phyloP scores from a whole-genome alignment of 1,284 basidiomycete genomes.

The Papiliotrema laurentii region DNA sequence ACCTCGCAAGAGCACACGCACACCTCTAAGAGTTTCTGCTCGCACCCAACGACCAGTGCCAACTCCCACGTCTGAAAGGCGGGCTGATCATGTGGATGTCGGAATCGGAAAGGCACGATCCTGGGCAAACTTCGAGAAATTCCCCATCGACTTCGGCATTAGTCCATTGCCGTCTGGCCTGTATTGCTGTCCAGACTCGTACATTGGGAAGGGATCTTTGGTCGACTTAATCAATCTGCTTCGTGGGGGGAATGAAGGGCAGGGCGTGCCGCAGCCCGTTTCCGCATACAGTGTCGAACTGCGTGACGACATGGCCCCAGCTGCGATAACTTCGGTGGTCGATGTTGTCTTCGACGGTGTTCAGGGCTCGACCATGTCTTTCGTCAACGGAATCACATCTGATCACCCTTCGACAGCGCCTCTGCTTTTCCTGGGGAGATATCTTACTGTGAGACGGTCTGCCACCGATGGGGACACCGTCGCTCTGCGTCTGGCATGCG shows the following conservation, averaged over 20 bases:
- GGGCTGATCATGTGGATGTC: conserved; percentile 29
- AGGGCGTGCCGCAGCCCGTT: not conserved
- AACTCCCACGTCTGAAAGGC: not conserved
- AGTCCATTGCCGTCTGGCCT: conserved; percentile 43
- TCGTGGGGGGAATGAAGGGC: not conserved
- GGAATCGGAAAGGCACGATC: conserved; percentile 42
- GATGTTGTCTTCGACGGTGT: conserved; percentile 27
- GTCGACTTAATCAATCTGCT: conserved; percentile 10
- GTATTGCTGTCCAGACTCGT: conserved; percentile 18
- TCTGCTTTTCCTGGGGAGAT: conserved; percentile 22
- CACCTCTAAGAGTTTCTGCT: too few species aligned
- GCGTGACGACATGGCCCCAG: conserved; percentile 13
- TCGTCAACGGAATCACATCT: conserved; percentile 12
- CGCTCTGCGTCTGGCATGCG: not conserved
- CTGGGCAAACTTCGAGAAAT: conserved; percentile 45
- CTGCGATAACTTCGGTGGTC: conserved; percentile 18
- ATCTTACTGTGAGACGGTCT: not conserved
- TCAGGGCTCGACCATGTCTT: conserved; percentile 7
- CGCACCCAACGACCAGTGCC: too few species aligned
- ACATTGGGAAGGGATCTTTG: conserved; percentile 25
- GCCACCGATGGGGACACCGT: conserved; percentile 4
- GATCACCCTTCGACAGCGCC: conserved; percentile 10
- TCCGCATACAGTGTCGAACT: conserved; percentile 20
- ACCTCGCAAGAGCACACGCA: not conserved
- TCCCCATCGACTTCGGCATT: conserved; percentile 45